A percentile compares a stretch with the other conserved stretches of the same genome.
phyloP scores from a whole-genome alignment of 2,329 filamentous ascomycete genomes.

The Stemphylium beticola region DNA sequence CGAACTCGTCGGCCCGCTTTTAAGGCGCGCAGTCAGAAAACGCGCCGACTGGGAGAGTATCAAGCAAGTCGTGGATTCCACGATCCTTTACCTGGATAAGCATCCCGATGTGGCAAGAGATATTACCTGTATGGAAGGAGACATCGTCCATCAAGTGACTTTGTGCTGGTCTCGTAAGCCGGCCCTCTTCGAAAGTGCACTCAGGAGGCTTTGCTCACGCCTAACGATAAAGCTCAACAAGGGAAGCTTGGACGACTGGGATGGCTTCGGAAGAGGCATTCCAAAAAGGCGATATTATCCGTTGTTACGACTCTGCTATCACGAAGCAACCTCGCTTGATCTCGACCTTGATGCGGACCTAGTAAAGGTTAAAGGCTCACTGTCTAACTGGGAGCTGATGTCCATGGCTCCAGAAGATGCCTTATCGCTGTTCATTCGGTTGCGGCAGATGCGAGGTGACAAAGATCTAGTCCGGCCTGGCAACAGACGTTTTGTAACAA shows the following conservation, averaged over 20 bases:
- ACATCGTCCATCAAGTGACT: slow-evolving; percentile 27
- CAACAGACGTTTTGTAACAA: no score
- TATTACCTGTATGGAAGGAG: slow-evolving; percentile 9
- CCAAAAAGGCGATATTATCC: slow-evolving; percentile 20
- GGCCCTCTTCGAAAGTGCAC: slow-evolving; percentile 25
- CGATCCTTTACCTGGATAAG: slow-evolving; percentile 22
- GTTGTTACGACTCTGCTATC: slow-evolving; percentile 26
- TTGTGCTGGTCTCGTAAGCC: slow-evolving; percentile 33
- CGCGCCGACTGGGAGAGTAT: slow-evolving; percentile 17
- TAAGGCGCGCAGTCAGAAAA: slow-evolving; percentile 29
- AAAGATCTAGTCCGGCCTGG: slow-evolving; percentile 14
- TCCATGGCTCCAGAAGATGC: slow-evolving; percentile 20
- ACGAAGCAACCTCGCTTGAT: slow-evolving; percentile 17
- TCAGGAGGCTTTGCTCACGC: slow-evolving; percentile 11
- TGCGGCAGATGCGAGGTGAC: slow-evolving; percentile 27
- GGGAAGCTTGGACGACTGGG: background rate
- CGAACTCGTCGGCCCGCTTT: slow-evolving; percentile 27
- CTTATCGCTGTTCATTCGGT: slow-evolving; percentile 26
- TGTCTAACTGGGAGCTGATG: slow-evolving; percentile 12
- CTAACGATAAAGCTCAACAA: background rate
- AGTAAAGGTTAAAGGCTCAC: slow-evolving; percentile 5
- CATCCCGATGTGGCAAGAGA: slow-evolving; percentile 13
- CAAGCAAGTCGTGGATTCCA: slow-evolving; percentile 26
- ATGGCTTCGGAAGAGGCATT: slow-evolving; percentile 13
- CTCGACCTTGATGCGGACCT: slow-evolving; percentile 27